Evolutionary conservation across 129 eudicot genomes (phyloP), one percentile per base, ranked within the genome.

Genomic region (Centrapalus pauciflorus): DNA sequence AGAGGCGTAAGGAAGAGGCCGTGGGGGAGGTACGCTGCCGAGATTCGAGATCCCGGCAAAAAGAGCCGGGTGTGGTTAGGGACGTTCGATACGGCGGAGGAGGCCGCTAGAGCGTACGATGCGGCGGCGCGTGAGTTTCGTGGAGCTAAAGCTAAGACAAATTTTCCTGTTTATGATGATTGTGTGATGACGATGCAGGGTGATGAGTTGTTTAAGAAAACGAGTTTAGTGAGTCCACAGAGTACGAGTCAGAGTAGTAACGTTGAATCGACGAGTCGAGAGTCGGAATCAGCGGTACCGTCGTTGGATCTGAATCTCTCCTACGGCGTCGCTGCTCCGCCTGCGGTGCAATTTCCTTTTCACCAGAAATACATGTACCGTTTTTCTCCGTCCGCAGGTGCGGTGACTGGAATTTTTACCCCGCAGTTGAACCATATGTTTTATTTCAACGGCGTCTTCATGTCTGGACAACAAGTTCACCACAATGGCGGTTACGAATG

Each of bases 61-160:
- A 77, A 69, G 40, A 71, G 72, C 67, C 76, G 76, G 4, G 81
- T 77, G 3, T 77, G 76, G 81, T 11, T 77, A 20, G 81, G 81
- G n/a, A 77, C 81, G 5, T 77, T 77, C 29, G 76, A 77, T 7
- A 77, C 81, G 72, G 81, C 76, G 19, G 81, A 77, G 58, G 76
- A 71, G 35, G 81, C 81, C 9, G 81, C 81, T 0, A 55, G 67
- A 11, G 81, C 81, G 3, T 77, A 77, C 62, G 76, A 70, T 25
- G 66, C 71, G 61, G 81, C 81, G 52, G 81, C 81, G 76, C 76
- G 76, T 77, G 76, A 64, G 72, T 77, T 77, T 35, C 81, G 81
- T 55, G 81, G 81, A 7, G 66, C 71, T 6, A 77, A 77, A 13
- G 81, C 81, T 0, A 77, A 64, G 5, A 76, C 81, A 0, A 76